Evolutionary conservation across 2,329 filamentous ascomycete genomes (phyloP), one percentile per base, ranked within the genome.

Genomic region (Colletotrichum tanaceti): DNA sequence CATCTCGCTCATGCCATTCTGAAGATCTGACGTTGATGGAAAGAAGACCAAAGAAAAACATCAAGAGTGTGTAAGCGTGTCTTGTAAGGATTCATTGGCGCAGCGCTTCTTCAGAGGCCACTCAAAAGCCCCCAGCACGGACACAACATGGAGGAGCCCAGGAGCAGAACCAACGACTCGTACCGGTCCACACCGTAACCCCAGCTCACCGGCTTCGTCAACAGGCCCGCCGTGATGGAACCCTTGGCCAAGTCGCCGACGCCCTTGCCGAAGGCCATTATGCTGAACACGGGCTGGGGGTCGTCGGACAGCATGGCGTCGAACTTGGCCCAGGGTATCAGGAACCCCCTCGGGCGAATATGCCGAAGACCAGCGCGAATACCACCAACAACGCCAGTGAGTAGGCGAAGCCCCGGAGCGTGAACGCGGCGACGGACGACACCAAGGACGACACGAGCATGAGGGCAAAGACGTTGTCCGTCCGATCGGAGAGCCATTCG

Each of bases 301-400:
- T 77, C 75, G 11, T 76, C 74, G 0, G 74, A 74, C 2, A 77
- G 67, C 14, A 73, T 65, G 0, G 72, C 65, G 9, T 75, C 74
- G 55, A 77, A 76, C 49, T 75, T 76, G 2, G 73, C 65, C 74
- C 73, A 76, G 16, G 73, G 65, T 11, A 75, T 69, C 2, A 71
- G 70, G 63, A 73, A 77, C 0, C 70, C 73, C 4, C n/a, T n/a
- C 86, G 83, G 0, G 87, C 86, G 61, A 89, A 89, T 76, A 87
- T 84, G 1, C 87, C 88, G 71, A 86, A 90, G 0, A 82, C 76
- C 3, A 88, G 74, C 5, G 84, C 81, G 72, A 89, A 90, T 0
- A 84, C 71, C 0, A 83, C 77, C 3, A 89, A 76, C 1, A 83
- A 73, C 1, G 79, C 80, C 9, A 83, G 75, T 0, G 79, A 78